These are phyloP conservation scores for Plasmopara halstedii DNA, from an alignment of 352 stramenopile genomes.

Conservation along the genomic window DNA sequence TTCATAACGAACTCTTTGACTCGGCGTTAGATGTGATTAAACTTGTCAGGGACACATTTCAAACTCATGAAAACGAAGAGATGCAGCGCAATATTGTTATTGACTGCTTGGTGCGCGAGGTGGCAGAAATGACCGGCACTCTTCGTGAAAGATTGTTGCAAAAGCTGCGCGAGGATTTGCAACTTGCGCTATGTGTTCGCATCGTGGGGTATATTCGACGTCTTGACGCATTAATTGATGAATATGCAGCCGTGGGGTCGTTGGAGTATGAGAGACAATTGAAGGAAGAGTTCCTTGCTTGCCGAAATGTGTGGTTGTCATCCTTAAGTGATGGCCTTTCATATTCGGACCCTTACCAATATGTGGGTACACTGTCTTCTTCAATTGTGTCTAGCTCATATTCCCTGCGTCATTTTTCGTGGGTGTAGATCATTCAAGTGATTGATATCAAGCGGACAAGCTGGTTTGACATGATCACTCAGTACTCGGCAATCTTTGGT, in stretches of 20 bases:
- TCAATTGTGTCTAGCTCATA: background rate
- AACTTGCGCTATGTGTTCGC: slow-evolving; percentile 71
- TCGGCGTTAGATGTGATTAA: slow-evolving; percentile 94
- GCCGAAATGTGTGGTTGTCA: slow-evolving; percentile 65
- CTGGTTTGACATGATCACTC: slow-evolving; percentile 88
- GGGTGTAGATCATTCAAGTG: slow-evolving; percentile 64
- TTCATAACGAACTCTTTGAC: slow-evolving; percentile 94
- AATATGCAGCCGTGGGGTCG: slow-evolving; percentile 21
- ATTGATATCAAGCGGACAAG: slow-evolving; percentile 84
- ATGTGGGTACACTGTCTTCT: slow-evolving; percentile 27
- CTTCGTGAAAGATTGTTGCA: slow-evolving; percentile 75
- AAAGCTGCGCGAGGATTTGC: slow-evolving; percentile 76
- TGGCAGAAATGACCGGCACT: slow-evolving; percentile 49
- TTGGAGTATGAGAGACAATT: slow-evolving; percentile 70
- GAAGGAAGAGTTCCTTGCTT: slow-evolving; percentile 80
- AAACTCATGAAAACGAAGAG: slow-evolving; percentile 18
- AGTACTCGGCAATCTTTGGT: slow-evolving; percentile 88
- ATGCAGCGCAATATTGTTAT: slow-evolving; percentile 50
- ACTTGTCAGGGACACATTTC: slow-evolving; percentile 80
- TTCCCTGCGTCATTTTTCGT: background rate
- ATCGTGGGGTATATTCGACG: slow-evolving; percentile 74
- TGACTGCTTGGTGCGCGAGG: slow-evolving; percentile 53
- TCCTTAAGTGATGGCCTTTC: slow-evolving; percentile 51
- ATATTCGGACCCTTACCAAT: slow-evolving; percentile 73
- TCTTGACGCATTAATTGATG: slow-evolving; percentile 41